Percentiles rank a stretch among this genome's conserved stretches.
phyloP scores from a whole-genome alignment of 495 filamentous ascomycete genomes.

The Penicillium silybi region DNA sequence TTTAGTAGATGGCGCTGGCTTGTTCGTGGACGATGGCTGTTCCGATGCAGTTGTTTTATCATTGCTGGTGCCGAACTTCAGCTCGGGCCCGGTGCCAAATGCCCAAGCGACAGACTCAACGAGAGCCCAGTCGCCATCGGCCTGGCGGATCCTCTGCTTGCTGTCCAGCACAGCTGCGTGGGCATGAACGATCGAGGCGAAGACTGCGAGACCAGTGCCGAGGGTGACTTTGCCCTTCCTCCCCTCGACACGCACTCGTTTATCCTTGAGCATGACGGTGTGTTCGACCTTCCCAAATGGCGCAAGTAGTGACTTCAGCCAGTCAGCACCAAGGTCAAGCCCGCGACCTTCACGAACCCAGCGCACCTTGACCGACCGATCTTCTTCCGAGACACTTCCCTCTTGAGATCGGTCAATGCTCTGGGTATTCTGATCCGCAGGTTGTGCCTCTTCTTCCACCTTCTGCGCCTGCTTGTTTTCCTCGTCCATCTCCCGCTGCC shows the following conservation, averaged over 20 bases:
- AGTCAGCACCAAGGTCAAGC: constrained; percentile 40
- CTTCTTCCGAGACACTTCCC: constrained; percentile 51
- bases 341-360: constrained; percentile 51
- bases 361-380: constrained; percentile 57
- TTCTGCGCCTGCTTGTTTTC: neutral
- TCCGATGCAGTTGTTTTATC: neutral
- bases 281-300: constrained; percentile 56
- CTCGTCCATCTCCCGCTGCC: constrained; percentile 32
- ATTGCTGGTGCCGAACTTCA: constrained; percentile 11
- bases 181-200: constrained; percentile 55
- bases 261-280: constrained; percentile 51
- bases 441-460: constrained; percentile 27
- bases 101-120: constrained; percentile 58
- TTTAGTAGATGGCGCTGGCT: constrained; percentile 17
- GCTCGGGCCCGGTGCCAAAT: constrained; percentile 47
- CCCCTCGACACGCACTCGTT: constrained; percentile 47
- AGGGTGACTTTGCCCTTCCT: constrained; percentile 51
- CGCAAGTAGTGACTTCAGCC: constrained; percentile 42
- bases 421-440: constrained; percentile 31
- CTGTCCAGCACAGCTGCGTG: constrained; percentile 57
- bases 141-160: constrained; percentile 35
- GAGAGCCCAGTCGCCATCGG: constrained; percentile 36
- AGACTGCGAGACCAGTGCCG: constrained; percentile 54
- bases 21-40: constrained; percentile 5
- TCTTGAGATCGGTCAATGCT: constrained; percentile 40